Base-by-base conservation (phyloP, 192 early-diverging fungal genomes). In the Nowakowskiella sp. region DNA sequence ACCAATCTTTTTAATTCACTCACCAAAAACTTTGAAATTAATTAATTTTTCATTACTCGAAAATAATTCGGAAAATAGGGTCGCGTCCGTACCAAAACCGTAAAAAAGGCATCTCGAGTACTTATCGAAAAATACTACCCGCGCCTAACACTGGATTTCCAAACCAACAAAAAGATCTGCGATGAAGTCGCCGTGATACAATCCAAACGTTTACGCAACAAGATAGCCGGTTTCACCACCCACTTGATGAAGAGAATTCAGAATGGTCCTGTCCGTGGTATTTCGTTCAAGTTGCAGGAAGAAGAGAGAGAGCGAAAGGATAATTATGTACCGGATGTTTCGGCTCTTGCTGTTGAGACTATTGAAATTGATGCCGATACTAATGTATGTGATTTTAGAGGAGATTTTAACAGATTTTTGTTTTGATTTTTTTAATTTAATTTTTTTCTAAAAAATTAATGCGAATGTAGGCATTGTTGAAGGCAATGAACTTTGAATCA, bases 61-160 rank as follows among this genome's bases (percentile, higher is more conserved):
- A 13, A 39, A 13, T 13, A 39, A 19, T 39, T 19, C 13, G 36
- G 19, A 19, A 39, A 39, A 13, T 47, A 77, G 90, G 92, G 92
- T 86, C 90, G 92, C 74, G 91, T 97, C 69, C 71, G 95, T 65
- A 99, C 95, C 61, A 99, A 99, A 87, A 99, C 96, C 72, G 92
- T 97, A 72, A 99, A 99, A 89, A 96, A 91, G 87, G 96, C 94
- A 66, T 94, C 96, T 67, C 85, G 93, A 69, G 91, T 97, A 73
- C 81, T 99, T 72, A 99, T 99, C 72, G 96, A 99, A 81, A 99
- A 99, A 86, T 99, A 99, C 87, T 99, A 99, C 79, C 94, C 96
- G 53, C 79, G 91, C 66, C 87, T 99, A 57, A 97, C 94, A 59
- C 77, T 92, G 47, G 96, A 99, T 68, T 99, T 99, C 86, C 92